A percentile compares a stretch with the other conserved stretches of the same genome.
Evolutionary conservation across 1,284 basidiomycete species (phyloP).

Genomic region (Puccinia triticina): DNA sequence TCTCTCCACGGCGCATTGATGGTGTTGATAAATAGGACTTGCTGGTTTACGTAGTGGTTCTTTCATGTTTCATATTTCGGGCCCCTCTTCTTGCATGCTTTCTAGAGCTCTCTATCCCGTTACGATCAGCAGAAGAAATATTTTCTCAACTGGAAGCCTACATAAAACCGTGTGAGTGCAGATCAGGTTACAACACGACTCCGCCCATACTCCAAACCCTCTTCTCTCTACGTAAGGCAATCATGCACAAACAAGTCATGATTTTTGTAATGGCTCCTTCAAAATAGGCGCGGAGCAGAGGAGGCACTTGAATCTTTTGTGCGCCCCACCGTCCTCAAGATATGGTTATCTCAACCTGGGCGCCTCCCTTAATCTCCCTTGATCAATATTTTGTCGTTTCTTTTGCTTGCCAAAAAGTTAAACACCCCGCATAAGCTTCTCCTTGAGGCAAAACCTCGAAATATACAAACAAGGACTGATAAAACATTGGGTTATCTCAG

Average conservation of each 20-base stretch:
- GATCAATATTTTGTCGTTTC: background rate
- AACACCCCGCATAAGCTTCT: too few species aligned
- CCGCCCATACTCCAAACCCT: conserved; percentile 12
- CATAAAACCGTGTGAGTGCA: conserved; percentile 17
- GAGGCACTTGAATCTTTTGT: background rate
- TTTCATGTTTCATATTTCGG: too few species aligned
- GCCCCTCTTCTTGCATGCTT: background rate
- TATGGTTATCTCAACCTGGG: background rate
- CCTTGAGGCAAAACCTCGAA: background rate
- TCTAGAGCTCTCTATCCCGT: background rate
- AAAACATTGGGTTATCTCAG: background rate
- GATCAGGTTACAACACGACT: conserved; percentile 8
- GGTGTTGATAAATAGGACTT: background rate
- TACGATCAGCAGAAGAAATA: background rate
- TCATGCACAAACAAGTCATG: background rate
- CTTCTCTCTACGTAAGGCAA: background rate
- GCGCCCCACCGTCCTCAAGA: background rate
- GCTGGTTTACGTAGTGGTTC: too few species aligned
- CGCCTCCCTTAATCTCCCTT: background rate
- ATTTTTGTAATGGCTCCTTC: background rate
- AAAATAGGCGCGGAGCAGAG: background rate
- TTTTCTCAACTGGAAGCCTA: conserved; percentile 1
- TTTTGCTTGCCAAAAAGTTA: background rate
- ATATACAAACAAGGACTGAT: conserved; percentile 8
- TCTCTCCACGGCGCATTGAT: background rate